Conservation (phyloP, 352 stramenopile genomes). For the Phytophthora agathidicida region DNA sequence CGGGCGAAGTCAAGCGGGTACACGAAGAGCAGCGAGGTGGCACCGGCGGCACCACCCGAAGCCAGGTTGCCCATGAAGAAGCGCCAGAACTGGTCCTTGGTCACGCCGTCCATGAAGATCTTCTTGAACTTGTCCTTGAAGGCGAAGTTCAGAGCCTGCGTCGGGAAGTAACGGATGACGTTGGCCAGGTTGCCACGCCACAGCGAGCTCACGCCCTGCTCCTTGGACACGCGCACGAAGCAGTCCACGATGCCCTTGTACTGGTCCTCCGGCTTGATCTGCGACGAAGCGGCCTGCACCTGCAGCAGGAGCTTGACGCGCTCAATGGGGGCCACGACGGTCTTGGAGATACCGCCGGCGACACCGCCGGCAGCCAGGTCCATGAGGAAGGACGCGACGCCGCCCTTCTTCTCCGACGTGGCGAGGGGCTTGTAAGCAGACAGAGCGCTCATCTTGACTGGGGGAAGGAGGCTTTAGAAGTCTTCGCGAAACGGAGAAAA, state of each 20-base stretch:
- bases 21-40: conserved; percentile 96
- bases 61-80: conserved; percentile 99
- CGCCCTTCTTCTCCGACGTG: conserved; percentile 73
- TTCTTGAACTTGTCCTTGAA: conserved; percentile 96
- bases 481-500: conserved; percentile 79
- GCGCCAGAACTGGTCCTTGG: conserved; percentile 97
- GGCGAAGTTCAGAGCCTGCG: conserved; percentile 93
- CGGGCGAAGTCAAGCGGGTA: conserved; percentile 99
- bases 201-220: conserved; percentile 90
- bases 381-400: conserved; percentile 69
- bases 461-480: conserved; percentile 38
- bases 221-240: conserved; percentile 87
- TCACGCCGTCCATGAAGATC: conserved; percentile 86
- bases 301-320: conserved; percentile 93
- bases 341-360: conserved; percentile 91
- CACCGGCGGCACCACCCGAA: conserved; percentile 96
- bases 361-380: conserved; percentile 89
- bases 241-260: conserved; percentile 94
- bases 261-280: conserved; percentile 92
- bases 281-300: conserved; percentile 89
- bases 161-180: conserved; percentile 94
- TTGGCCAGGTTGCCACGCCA: conserved; percentile 93
- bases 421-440: conserved; percentile 82
- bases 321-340: conserved; percentile 89
- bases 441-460: conserved; percentile 75